Percentiles rank a stretch among this genome's conserved stretches.
These are phyloP conservation scores for Trametes cinnabarina DNA, from an alignment of 768 basidiomycete species.

Conservation along the genomic window DNA sequence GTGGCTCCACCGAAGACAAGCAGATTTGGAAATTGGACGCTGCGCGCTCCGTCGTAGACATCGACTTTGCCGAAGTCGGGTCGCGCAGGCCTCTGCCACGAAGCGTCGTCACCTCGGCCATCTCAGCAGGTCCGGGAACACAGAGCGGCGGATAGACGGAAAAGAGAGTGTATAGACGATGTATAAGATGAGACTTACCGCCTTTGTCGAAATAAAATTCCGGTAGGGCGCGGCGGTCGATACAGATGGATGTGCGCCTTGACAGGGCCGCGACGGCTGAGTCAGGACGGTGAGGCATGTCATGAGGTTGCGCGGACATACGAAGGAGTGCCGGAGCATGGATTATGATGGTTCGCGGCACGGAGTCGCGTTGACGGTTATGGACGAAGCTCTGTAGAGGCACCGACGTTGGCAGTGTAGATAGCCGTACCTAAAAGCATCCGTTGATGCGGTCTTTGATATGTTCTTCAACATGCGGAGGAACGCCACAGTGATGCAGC, in stretches of 20 bases:
- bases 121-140: not conserved
- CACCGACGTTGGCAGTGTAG: conserved; percentile 1
- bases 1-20: not conserved
- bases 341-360: too few species aligned
- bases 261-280: not conserved
- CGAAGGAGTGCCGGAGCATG: too few species aligned
- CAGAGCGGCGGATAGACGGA: not conserved
- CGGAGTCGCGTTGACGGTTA: too few species aligned
- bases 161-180: not conserved
- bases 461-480: not conserved
- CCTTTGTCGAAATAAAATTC: not conserved
- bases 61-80: not conserved
- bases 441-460: not conserved
- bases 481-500: conserved; percentile 6
- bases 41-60: conserved; percentile 6
- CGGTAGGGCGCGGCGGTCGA: not conserved
- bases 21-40: not conserved
- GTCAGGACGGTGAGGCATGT: not conserved
- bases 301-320: too few species aligned
- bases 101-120: not conserved
- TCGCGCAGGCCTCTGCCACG: not conserved
- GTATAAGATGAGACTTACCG: not conserved
- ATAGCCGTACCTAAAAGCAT: conserved; percentile 5
- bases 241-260: not conserved
- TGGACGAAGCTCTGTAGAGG: not conserved